Conservation (phyloP, 2,329 filamentous ascomycete species). For the Neonectria magnoliae region DNA sequence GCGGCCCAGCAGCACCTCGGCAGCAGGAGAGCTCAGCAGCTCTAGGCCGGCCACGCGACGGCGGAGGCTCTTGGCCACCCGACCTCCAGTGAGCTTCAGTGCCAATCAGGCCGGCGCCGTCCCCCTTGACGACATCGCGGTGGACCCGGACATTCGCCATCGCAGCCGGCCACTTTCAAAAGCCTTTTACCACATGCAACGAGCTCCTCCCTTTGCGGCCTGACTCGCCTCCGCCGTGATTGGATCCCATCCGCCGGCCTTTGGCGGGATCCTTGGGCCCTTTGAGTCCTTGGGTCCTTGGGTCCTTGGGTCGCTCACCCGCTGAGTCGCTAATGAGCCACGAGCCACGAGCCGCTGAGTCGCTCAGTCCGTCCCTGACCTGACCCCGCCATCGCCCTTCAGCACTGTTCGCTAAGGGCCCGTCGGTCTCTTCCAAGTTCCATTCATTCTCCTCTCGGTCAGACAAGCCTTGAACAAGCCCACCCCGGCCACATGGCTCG, state of each 20-base stretch:
- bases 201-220: constrained; percentile 32
- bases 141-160: constrained; percentile 40
- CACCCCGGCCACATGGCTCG: constrained; percentile 43
- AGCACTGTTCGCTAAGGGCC: constrained; percentile 26
- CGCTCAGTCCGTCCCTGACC: constrained; percentile 17
- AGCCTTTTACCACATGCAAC: constrained; percentile 41
- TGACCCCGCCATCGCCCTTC: constrained; percentile 38
- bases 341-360: constrained; percentile 5
- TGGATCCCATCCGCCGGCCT: constrained; percentile 39
- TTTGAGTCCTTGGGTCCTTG: not conserved
- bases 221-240: constrained; percentile 43
- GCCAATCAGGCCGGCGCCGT: constrained; percentile 36
- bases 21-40: not conserved
- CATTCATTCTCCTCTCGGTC: constrained; percentile 27
- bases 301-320: not conserved
- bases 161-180: constrained; percentile 16
- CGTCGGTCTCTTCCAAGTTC: not conserved
- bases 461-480: constrained; percentile 40
- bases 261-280: constrained; percentile 28
- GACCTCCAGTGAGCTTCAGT: constrained; percentile 7
- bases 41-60: constrained; percentile 8
- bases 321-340: not conserved
- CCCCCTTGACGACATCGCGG: constrained; percentile 28
- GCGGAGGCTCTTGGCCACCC: constrained; percentile 18
- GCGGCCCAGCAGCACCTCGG: too few relatives aligned